Conservation (phyloP, 139 green algal genomes). For the Tetradesmus lagerheimii region DNA sequence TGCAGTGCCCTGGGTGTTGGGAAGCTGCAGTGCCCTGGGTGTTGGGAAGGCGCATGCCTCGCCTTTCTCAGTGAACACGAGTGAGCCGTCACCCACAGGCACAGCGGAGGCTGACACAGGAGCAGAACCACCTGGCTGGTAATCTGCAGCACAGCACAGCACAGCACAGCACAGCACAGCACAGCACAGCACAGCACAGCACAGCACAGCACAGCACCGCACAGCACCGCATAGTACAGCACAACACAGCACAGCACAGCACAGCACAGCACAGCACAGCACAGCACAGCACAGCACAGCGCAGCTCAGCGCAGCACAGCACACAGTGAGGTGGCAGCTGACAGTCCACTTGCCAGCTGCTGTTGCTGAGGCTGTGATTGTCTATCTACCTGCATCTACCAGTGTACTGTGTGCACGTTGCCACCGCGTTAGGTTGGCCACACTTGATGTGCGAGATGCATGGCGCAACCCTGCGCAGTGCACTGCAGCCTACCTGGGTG, state of each 20-base stretch:
- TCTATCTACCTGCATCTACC: too few relatives aligned
- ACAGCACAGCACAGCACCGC: too few relatives aligned
- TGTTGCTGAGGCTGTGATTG: too few relatives aligned
- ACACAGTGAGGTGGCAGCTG: too few relatives aligned
- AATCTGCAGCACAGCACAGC: conserved; percentile 1
- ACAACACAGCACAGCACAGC: background rate
- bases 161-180: background rate
- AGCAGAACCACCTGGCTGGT: background rate
- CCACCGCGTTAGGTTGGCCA: background rate
- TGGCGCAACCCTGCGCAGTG: background rate
- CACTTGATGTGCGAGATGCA: background rate
- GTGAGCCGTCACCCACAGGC: background rate
- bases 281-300: background rate
- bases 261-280: background rate
- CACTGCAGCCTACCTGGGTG: conserved; percentile 54
- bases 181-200: background rate
- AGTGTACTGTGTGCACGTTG: too few relatives aligned
- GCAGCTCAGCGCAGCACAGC: background rate
- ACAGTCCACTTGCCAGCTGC: too few relatives aligned
- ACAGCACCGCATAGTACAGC: too few relatives aligned
- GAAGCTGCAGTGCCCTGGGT: background rate
- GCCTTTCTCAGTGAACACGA: conserved; percentile 28
- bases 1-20: background rate
- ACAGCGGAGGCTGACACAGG: conserved; percentile 23
- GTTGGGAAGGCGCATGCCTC: background rate